Evolutionary conservation across 2,329 filamentous ascomycete species (phyloP).

Genomic region (Penicillium polonicum): DNA sequence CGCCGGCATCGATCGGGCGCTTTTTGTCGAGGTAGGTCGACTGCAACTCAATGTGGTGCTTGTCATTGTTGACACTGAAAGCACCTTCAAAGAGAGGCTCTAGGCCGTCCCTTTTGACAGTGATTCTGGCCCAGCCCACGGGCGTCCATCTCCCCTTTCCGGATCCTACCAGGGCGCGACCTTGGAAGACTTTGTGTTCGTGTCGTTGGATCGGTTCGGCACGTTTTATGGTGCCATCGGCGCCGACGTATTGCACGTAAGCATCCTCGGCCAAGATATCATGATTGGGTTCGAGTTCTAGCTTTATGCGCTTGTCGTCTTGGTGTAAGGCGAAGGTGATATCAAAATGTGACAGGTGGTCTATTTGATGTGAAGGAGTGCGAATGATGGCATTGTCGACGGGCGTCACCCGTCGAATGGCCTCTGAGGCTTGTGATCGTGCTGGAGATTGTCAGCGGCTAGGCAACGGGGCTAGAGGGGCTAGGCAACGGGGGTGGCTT

Average conservation of each 20-base stretch:
- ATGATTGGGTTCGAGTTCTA: slow-evolving; percentile 84
- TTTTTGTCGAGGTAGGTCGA: slow-evolving; percentile 72
- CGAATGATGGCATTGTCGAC: slow-evolving; percentile 75
- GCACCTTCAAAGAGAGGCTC: slow-evolving; percentile 85
- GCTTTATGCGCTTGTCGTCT: slow-evolving; percentile 67
- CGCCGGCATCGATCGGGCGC: slow-evolving; percentile 67
- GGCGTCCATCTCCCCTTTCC: slow-evolving; percentile 69
- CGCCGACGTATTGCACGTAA: slow-evolving; percentile 67
- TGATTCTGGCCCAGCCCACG: slow-evolving; percentile 83
- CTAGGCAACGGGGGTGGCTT: background rate
- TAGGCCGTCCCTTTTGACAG: slow-evolving; percentile 71
- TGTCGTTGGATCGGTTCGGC: slow-evolving; percentile 69
- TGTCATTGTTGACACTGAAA: slow-evolving; percentile 75
- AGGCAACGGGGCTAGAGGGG: background rate
- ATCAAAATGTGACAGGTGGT: slow-evolving; percentile 80
- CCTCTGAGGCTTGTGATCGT: slow-evolving; percentile 72
- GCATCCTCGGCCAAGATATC: slow-evolving; percentile 80
- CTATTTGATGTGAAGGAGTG: slow-evolving; percentile 73
- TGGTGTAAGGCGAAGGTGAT: slow-evolving; percentile 74
- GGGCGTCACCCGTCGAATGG: slow-evolving; percentile 69
- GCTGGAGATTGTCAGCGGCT: slow-evolving; percentile 43
- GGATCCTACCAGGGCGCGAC: slow-evolving; percentile 68
- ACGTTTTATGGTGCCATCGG: slow-evolving; percentile 66
- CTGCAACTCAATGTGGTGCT: slow-evolving; percentile 81
- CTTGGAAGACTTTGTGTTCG: slow-evolving; percentile 81